phyloP scores from a whole-genome alignment of 1,284 basidiomycete genomes.

The Hymenochaete sp. region DNA sequence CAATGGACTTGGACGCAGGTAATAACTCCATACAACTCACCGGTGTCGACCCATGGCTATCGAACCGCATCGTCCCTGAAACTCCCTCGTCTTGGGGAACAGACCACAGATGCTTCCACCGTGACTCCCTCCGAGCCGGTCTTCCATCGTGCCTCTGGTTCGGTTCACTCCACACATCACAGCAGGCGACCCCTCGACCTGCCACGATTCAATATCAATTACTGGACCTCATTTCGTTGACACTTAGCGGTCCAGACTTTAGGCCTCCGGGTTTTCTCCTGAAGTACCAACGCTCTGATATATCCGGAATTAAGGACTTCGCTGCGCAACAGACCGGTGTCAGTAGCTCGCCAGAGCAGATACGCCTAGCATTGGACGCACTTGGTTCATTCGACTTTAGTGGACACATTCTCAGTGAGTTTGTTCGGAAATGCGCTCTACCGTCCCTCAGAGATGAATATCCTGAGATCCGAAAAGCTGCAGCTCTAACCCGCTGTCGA shows the following conservation, averaged over 20 bases:
- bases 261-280: conserved; percentile 76
- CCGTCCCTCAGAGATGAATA: conserved; percentile 94
- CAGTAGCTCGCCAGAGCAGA: conserved; percentile 63
- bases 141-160: conserved; percentile 33
- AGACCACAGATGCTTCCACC: conserved; percentile 20
- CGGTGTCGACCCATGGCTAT: conserved; percentile 38
- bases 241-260: conserved; percentile 78
- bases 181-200: too few relatives aligned
- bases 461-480: conserved; percentile 81
- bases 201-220: conserved; percentile 92
- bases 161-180: too few relatives aligned
- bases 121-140: conserved; percentile 15
- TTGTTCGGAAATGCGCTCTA: conserved; percentile 86
- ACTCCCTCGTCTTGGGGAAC: conserved; percentile 44
- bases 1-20: conserved; percentile 34
- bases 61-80: conserved; percentile 35
- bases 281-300: conserved; percentile 45
- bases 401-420: conserved; percentile 93
- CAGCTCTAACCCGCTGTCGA: conserved; percentile 87
- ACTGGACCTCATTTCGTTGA: conserved; percentile 73
- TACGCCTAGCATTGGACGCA: conserved; percentile 82
- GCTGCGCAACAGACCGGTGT: conserved; percentile 40
- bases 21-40: conserved; percentile 35
- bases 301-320: conserved; percentile 46
- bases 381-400: conserved; percentile 94